These are phyloP conservation scores for Aspergillus pseudoterreus DNA, from an alignment of 2,329 filamentous ascomycete genomes.

Conservation along the genomic window DNA sequence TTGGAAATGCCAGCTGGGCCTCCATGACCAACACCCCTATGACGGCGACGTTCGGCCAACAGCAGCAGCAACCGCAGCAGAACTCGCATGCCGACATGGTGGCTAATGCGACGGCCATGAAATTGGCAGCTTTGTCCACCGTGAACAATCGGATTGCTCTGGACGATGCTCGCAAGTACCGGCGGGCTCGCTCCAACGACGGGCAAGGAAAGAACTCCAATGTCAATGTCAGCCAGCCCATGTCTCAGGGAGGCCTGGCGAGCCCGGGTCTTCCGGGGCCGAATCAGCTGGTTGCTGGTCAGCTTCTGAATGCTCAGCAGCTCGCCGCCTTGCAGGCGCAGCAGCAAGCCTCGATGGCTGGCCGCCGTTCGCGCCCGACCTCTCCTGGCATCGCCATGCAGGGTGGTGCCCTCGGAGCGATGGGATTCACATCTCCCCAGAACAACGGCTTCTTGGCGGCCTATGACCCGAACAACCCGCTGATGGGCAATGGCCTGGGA, in stretches of 20 bases:
- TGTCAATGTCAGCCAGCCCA: conserved; percentile 51
- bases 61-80: conserved; percentile 37
- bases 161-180: conserved; percentile 95
- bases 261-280: conserved; percentile 62
- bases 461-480: conserved; percentile 70
- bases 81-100: conserved; percentile 91
- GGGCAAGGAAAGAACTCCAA: conserved; percentile 48
- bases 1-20: conserved; percentile 89
- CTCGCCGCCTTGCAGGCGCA: conserved; percentile 76
- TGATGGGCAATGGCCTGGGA: conserved; percentile 68
- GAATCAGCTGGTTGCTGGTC: conserved; percentile 82
- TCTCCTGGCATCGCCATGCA: conserved; percentile 87
- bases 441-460: conserved; percentile 92
- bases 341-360: conserved; percentile 53
- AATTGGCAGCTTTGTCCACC: conserved; percentile 90
- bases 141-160: conserved; percentile 97
- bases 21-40: conserved; percentile 98
- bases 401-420: conserved; percentile 53
- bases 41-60: conserved; percentile 73
- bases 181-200: conserved; percentile 84
- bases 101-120: conserved; percentile 98
- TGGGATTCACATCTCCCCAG: conserved; percentile 81
- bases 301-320: conserved; percentile 80
- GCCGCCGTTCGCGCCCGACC: conserved; percentile 77
- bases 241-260: conserved; percentile 62